phyloP scores from a whole-genome alignment of 768 basidiomycete genomes.

The Phlegmacium glaucopus region DNA sequence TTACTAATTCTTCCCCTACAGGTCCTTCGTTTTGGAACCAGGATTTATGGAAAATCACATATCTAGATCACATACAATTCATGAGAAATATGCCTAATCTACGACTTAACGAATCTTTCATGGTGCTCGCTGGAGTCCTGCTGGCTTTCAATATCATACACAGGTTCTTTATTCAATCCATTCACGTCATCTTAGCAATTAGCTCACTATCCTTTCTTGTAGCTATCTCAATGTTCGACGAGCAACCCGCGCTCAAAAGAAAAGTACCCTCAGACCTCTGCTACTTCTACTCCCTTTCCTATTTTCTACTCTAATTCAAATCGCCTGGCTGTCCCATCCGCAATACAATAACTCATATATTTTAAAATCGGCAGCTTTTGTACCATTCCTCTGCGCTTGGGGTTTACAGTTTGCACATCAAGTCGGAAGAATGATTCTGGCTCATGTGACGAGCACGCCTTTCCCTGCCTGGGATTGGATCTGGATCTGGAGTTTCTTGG shows the following conservation, averaged over 20 bases:
- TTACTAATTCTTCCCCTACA: constrained; percentile 22
- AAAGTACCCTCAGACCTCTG: constrained; percentile 53
- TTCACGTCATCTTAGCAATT: background rate
- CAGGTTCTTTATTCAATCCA: constrained; percentile 40
- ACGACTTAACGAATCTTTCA: constrained; percentile 82
- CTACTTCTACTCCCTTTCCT: constrained; percentile 79
- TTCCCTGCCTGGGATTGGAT: constrained; percentile 89
- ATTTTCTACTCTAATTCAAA: constrained; percentile 63
- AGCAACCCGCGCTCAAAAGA: constrained; percentile 36
- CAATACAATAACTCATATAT: constrained; percentile 58
- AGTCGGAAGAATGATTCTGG: constrained; percentile 89
- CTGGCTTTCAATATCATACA: constrained; percentile 78
- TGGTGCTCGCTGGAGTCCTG: constrained; percentile 70
- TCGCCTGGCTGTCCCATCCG: constrained; percentile 80
- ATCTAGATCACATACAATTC: constrained; percentile 47
- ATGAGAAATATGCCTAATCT: constrained; percentile 60
- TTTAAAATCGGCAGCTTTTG: constrained; percentile 70
- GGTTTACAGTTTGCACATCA: constrained; percentile 89
- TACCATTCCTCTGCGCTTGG: constrained; percentile 92
- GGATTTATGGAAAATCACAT: constrained; percentile 55
- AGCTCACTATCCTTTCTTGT: background rate
- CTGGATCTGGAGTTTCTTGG: constrained; percentile 78
- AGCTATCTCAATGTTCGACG: constrained; percentile 82
- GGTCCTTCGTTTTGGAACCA: constrained; percentile 83
- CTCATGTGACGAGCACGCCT: constrained; percentile 79